These are phyloP conservation scores for Umbilicaria muhlenbergii DNA, from an alignment of 495 filamentous ascomycete genomes.

Conservation along the genomic window DNA sequence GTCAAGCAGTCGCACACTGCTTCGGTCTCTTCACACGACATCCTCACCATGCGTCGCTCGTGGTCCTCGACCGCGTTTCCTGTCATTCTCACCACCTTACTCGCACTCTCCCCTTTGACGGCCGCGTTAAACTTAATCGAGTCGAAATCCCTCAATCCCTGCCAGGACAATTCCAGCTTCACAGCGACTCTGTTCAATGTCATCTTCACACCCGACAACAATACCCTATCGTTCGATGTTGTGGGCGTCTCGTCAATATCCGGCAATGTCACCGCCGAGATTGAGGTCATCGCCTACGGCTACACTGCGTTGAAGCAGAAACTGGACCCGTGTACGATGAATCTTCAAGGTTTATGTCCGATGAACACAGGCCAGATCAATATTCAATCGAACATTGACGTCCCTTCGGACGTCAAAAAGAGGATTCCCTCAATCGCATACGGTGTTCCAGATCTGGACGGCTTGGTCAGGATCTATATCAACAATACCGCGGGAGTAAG, in stretches of 20 bases:
- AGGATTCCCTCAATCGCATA: slow-evolving; percentile 74
- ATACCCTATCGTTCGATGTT: slow-evolving; percentile 56
- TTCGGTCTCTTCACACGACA: too few relatives aligned
- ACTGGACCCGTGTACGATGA: slow-evolving; percentile 58
- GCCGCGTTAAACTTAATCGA: slow-evolving; percentile 35
- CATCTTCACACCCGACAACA: slow-evolving; percentile 61
- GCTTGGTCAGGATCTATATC: slow-evolving; percentile 66
- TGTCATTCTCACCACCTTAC: slow-evolving; percentile 19
- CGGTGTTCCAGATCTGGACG: slow-evolving; percentile 84
- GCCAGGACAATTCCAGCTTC: slow-evolving; percentile 64
- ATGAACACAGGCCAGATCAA: slow-evolving; percentile 80
- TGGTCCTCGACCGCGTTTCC: slow-evolving; percentile 9
- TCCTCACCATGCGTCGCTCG: too few relatives aligned
- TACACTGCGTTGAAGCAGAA: slow-evolving; percentile 45
- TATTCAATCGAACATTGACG: slow-evolving; percentile 43
- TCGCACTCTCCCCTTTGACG: slow-evolving; percentile 23
- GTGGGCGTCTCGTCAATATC: slow-evolving; percentile 72
- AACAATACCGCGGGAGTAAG: slow-evolving; percentile 43
- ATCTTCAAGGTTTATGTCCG: slow-evolving; percentile 70
- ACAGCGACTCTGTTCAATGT: slow-evolving; percentile 74
- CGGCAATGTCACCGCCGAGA: slow-evolving; percentile 66
- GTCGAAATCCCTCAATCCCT: slow-evolving; percentile 64
- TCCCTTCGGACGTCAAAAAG: slow-evolving; percentile 38
- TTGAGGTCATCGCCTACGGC: slow-evolving; percentile 71
- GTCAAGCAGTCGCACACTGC: too few relatives aligned